These are phyloP conservation scores for Mycotypha africana DNA, from an alignment of 371 early-diverging fungal genomes.

Conservation along the genomic window DNA sequence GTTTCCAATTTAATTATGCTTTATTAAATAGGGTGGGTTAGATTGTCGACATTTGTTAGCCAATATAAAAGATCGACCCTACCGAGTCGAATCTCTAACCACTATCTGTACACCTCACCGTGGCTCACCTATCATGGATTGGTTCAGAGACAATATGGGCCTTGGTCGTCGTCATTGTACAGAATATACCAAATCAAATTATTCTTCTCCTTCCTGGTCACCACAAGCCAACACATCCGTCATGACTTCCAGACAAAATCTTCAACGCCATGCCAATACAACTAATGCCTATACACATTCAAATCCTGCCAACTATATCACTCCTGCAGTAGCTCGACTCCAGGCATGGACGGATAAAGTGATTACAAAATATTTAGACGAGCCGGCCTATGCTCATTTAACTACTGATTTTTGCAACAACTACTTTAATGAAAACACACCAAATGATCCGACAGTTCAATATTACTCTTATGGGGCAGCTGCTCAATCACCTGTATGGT, in stretches of 20 bases:
- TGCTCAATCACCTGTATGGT: conserved; percentile 28
- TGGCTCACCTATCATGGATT: conserved; percentile 89
- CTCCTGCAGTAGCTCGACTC: neutral
- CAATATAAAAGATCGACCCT: conserved; percentile 61
- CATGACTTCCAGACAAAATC: neutral
- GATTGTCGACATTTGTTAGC: conserved; percentile 84
- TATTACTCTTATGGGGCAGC: conserved; percentile 77
- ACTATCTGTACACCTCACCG: conserved; percentile 92
- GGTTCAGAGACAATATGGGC: conserved; percentile 76
- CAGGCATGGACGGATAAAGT: conserved; percentile 12
- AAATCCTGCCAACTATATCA: no score
- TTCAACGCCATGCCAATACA: neutral
- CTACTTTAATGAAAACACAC: conserved; percentile 78
- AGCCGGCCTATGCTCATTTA: conserved; percentile 81
- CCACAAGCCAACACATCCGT: neutral
- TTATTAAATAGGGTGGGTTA: conserved; percentile 66
- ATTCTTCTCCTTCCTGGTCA: neutral
- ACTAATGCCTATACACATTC: neutral
- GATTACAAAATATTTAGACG: conserved; percentile 48
- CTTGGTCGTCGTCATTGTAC: no score
- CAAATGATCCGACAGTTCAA: conserved; percentile 60
- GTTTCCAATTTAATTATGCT: neutral
- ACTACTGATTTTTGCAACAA: conserved; percentile 74
- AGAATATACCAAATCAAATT: neutral
- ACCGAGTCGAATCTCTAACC: conserved; percentile 70